Evolutionary conservation across 2,329 filamentous ascomycete species (phyloP), one percentile per base, ranked within the genome.

Genomic region (Fusarium redolens): DNA sequence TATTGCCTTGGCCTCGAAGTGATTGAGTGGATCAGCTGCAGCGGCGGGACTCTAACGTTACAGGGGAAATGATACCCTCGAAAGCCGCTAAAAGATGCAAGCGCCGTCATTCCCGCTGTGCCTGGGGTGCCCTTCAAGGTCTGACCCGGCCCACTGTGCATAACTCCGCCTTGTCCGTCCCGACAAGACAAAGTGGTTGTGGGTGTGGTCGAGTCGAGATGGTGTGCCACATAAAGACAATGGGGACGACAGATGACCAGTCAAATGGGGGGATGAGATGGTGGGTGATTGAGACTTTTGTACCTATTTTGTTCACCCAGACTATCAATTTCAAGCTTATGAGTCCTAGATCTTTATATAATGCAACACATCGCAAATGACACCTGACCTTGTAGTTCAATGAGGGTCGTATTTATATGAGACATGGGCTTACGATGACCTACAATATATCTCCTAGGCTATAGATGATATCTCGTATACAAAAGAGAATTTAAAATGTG

Each of bases 231-330:
- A 73, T 64, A 38, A 25, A 51, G 20, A 41, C 52, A n/a, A 63
- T 57, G 60, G 56, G n/a, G 40, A 68, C 48, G 54, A 69, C 67
- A 70, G 70, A 71, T 73, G 71, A 73, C 71, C 70, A 73, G 71
- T 73, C 70, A 73, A 50, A 56, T 40, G 28, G 54, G 48, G 57
- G 38, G 20, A 25, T 58, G 61, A 51, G 67, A 73, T 73, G 71
- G 70, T 71, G 71, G 67, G 67, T 18, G 66, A 73, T 73, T 73
- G 70, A 73, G 70, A 73, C 71, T 61, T 60, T 64, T 73, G 61
- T 71, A 33, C 56, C 57, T 56, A 57, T 71, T 70, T 62, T 47
- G 69, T 25, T 37, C 63, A 44, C 56, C 18, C 43, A 44, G 43
- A 57, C 40, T 38, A 20, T 30, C 25, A 48, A 45, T 61, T 65